phyloP scores from a whole-genome alignment of 805 yeast genomes.

The Barnettozyma botsteinii region DNA sequence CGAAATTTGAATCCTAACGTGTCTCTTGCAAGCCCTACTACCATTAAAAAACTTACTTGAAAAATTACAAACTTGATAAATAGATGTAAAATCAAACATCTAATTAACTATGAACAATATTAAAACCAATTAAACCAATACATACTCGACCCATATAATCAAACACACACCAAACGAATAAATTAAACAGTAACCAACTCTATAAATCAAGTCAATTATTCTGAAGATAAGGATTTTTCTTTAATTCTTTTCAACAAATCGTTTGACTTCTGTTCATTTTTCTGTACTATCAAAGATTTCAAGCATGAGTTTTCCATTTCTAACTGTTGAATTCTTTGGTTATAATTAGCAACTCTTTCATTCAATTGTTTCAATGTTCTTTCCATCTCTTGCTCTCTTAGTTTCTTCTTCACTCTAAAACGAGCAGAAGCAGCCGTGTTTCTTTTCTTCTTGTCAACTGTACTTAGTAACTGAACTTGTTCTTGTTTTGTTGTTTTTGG shows the following conservation, averaged over 20 bases:
- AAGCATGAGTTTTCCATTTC: slow-evolving; percentile 60
- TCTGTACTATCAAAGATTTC: slow-evolving; percentile 47
- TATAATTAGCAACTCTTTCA: slow-evolving; percentile 40
- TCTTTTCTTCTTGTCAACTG: slow-evolving; percentile 42
- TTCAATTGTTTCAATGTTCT: slow-evolving; percentile 36
- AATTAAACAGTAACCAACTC: no score
- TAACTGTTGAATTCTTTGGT: slow-evolving; percentile 42
- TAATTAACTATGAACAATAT: no score
- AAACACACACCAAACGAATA: background rate
- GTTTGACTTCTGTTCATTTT: slow-evolving; percentile 38
- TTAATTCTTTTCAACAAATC: slow-evolving; percentile 34
- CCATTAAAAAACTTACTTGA: no score
- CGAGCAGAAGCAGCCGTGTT: slow-evolving; percentile 64
- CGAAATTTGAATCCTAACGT: no score
- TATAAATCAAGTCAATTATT: background rate
- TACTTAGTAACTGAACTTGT: background rate
- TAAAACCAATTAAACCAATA: no score
- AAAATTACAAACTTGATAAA: no score
- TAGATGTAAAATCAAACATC: no score
- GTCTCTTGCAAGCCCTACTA: no score
- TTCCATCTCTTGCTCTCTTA: slow-evolving; percentile 56
- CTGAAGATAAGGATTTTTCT: slow-evolving; percentile 18
- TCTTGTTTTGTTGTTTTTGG: background rate
- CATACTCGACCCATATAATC: no score
- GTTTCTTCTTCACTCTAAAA: slow-evolving; percentile 56